phyloP scores from a whole-genome alignment of 768 basidiomycete species.

The Termitomyces sp. region DNA sequence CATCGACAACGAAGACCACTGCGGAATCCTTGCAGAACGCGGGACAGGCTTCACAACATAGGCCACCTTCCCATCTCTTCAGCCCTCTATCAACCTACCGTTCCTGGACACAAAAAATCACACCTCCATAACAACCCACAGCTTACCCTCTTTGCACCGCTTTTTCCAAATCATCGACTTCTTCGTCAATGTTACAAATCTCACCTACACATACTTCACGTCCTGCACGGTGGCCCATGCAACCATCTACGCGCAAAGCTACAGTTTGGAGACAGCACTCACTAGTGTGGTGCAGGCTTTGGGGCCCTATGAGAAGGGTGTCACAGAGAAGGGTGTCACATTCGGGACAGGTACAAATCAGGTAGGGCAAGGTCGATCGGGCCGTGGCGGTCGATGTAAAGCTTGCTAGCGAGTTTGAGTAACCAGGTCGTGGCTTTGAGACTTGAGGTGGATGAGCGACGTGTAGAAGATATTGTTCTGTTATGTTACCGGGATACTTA shows the following conservation, averaged over 20 bases:
- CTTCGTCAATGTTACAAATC: conserved; percentile 31
- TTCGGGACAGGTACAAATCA: too few relatives aligned
- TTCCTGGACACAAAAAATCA: conserved; percentile 32
- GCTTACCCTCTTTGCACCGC: conserved; percentile 39
- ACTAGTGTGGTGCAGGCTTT: conserved; percentile 33
- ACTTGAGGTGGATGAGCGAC: conserved; percentile 34
- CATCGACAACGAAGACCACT: conserved; percentile 30
- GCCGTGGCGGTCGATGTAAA: conserved; percentile 47
- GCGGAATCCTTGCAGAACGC: conserved; percentile 30
- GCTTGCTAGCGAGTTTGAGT: conserved; percentile 42
- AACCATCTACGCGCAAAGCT: conserved; percentile 43
- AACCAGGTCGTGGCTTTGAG: conserved; percentile 42
- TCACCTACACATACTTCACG: conserved; percentile 35
- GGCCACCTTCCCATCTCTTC: conserved; percentile 41
- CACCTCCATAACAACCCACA: conserved; percentile 40
- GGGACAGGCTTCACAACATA: conserved; percentile 43
- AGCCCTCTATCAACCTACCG: conserved; percentile 29
- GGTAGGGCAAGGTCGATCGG: too few relatives aligned
- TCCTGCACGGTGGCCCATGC: conserved; percentile 47
- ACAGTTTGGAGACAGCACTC: conserved; percentile 35
- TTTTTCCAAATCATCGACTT: conserved; percentile 36
- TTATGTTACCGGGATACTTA: conserved; percentile 9
- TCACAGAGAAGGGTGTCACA: conserved; percentile 43
- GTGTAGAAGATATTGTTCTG: conserved; percentile 34
- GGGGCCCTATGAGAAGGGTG: too few relatives aligned